phyloP scores from a whole-genome alignment of 2,329 filamentous ascomycete species.

The Didymella lethalis region DNA sequence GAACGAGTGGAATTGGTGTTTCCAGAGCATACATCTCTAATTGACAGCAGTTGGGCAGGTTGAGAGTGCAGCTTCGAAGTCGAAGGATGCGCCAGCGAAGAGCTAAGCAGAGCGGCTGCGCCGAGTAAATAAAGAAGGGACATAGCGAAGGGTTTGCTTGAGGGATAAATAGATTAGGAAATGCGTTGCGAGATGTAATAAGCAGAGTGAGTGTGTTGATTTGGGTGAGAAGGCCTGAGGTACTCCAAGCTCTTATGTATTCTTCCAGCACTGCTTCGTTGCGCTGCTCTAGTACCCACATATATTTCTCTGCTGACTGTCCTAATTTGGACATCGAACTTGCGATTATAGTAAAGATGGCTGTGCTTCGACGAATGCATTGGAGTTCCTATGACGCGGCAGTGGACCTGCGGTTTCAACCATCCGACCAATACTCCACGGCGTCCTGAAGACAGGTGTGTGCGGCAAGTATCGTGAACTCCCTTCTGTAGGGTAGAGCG shows the following conservation, averaged over 20 bases:
- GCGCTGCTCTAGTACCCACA: not conserved
- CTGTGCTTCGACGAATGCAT: not conserved
- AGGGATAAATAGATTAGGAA: not conserved
- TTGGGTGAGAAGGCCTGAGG: not conserved
- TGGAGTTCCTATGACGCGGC: constrained; percentile 11
- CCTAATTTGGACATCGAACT: not conserved
- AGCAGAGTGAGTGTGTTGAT: constrained; percentile 6
- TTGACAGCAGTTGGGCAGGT: constrained; percentile 11
- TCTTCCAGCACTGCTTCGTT: not conserved
- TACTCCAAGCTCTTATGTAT: constrained; percentile 7
- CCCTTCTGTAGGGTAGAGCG: not conserved
- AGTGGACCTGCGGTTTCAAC: not conserved
- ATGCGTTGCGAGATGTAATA: not conserved
- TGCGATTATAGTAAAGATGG: not conserved
- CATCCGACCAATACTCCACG: not conserved
- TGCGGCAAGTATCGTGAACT: constrained; percentile 2
- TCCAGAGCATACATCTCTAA: constrained; percentile 39
- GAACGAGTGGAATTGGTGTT: constrained; percentile 43
- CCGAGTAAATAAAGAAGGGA: constrained; percentile 6
- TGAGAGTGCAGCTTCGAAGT: constrained; percentile 3
- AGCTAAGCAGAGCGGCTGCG: constrained; percentile 7
- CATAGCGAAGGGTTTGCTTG: constrained; percentile 4
- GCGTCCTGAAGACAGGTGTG: not conserved
- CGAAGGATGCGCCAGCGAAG: constrained; percentile 8
- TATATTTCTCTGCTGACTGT: not conserved